Evolutionary conservation across 345 rosid species (phyloP).

Genomic region (Lepidium sativum): DNA sequence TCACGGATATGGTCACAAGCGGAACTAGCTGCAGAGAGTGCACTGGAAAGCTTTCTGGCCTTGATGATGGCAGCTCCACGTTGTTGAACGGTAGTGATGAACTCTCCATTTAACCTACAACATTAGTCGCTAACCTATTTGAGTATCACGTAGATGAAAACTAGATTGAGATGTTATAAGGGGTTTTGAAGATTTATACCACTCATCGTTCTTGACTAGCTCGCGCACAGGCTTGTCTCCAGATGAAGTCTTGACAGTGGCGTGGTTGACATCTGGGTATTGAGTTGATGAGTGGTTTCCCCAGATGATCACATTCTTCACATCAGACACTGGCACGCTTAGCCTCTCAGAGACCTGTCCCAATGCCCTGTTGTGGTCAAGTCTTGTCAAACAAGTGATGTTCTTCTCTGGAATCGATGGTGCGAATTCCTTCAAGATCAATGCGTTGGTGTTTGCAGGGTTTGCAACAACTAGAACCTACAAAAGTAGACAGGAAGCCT

Average conservation of each 20-base stretch:
- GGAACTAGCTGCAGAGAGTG: slow-evolving; percentile 93
- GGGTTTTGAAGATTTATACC: slow-evolving; percentile 34
- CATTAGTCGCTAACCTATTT: background rate
- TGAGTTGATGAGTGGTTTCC: slow-evolving; percentile 97
- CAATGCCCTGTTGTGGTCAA: slow-evolving; percentile 97
- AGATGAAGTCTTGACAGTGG: slow-evolving; percentile 67
- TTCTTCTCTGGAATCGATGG: slow-evolving; percentile 93
- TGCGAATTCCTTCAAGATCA: slow-evolving; percentile 93
- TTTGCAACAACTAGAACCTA: slow-evolving; percentile 98
- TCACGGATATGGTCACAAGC: slow-evolving; percentile 98
- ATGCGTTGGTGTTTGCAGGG: slow-evolving; percentile 97
- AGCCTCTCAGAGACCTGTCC: slow-evolving; percentile 90
- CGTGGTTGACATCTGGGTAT: slow-evolving; percentile 98
- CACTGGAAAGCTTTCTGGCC: slow-evolving; percentile 92
- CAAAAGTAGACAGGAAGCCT: background rate
- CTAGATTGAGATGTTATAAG: background rate
- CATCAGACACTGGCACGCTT: slow-evolving; percentile 78
- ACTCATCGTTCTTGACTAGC: slow-evolving; percentile 79
- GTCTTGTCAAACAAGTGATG: slow-evolving; percentile 88
- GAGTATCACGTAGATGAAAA: background rate
- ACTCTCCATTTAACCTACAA: slow-evolving; percentile 79
- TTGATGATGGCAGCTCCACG: slow-evolving; percentile 99
- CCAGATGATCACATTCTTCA: slow-evolving; percentile 92
- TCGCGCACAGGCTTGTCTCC: slow-evolving; percentile 75
- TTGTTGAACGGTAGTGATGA: slow-evolving; percentile 85